Base-by-base conservation (phyloP, 352 stramenopile genomes). In the Hyaloperonospora arabidopsidis region DNA sequence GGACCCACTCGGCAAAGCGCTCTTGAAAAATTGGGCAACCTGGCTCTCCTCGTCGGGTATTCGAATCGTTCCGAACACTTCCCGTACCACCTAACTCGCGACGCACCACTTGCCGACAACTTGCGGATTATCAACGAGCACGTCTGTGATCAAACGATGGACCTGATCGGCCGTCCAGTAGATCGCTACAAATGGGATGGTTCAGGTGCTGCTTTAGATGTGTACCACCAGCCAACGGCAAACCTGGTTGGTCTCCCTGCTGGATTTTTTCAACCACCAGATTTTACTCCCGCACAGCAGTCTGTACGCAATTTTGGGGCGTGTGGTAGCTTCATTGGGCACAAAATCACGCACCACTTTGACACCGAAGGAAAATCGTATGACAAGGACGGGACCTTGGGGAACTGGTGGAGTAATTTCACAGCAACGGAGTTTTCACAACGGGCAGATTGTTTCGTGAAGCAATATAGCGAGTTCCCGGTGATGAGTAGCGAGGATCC, bases 281-380 rank as follows among this genome's bases (percentile, higher is more conserved):
- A 98, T 52, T 98, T 97, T 54, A 68, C 91, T 43, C 74, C 69
- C 18, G 67, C 76, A 28, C 68, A 67, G 0, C 87, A 97, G 34
- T 68, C 89, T 32, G 86, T 89, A 10, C 85, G 93, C 2, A 97
- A 98, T 54, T 98, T 94, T 61, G 95, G 95, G 13, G 81, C 77
- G 1, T 97, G 98, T 57, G 91, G 93, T 14, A 88, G 79, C 11
- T 75, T 98, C 43, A 95, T 98, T 45, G 95, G 90, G 5, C 95
- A 98, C 58, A 92, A 98, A 63, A 92, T 98, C 67, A 98, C 90
- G 2, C 95, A 98, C 60, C 93, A 89, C 6, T 98, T 97, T 65
- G 95, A 98, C 56, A 84, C 95, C 47, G 82, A 92, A 25, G 94
- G 93, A 5, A 71, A 86, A 34, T 94, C 96, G 53, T 97, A 86